Conservation (phyloP, 768 basidiomycete species). For the Antrodiella citrinella region DNA sequence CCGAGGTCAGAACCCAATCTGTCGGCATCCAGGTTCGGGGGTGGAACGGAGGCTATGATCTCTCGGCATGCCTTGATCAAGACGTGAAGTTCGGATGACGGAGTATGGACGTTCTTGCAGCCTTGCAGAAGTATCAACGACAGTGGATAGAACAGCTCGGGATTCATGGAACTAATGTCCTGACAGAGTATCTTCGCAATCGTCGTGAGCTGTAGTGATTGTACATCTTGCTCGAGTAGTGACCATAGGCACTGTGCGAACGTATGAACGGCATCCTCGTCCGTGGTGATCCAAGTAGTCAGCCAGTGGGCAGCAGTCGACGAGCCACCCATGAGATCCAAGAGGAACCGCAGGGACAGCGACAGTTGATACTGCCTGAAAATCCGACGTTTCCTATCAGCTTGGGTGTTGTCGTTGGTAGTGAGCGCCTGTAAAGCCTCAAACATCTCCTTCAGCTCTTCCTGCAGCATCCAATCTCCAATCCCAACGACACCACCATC, state of each 20-base stretch:
- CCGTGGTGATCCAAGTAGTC: slow-evolving; percentile 31
- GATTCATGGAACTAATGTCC: slow-evolving; percentile 16
- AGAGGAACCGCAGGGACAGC: slow-evolving; percentile 40
- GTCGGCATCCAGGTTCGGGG: not conserved
- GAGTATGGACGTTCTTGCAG: not conserved
- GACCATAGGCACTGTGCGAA: slow-evolving; percentile 35
- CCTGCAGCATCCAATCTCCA: slow-evolving; percentile 63
- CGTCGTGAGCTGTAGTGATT: slow-evolving; percentile 35
- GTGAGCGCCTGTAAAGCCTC: slow-evolving; percentile 29
- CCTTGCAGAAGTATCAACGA: slow-evolving; percentile 21
- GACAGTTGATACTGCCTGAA: slow-evolving; percentile 42
- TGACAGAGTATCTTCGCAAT: slow-evolving; percentile 28
- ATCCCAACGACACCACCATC: slow-evolving; percentile 51
- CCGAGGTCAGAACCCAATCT: not conserved
- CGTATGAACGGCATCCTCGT: slow-evolving; percentile 33
- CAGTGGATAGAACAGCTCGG: slow-evolving; percentile 27
- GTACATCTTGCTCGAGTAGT: slow-evolving; percentile 41
- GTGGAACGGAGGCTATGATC: not conserved
- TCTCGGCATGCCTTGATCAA: slow-evolving; percentile 2
- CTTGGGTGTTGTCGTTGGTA: slow-evolving; percentile 13
- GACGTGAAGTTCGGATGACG: slow-evolving; percentile 3
- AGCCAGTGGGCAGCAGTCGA: slow-evolving; percentile 37
- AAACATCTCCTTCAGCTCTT: slow-evolving; percentile 50
- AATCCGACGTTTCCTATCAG: slow-evolving; percentile 26
- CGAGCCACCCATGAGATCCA: slow-evolving; percentile 33